Conservation (phyloP, 2,329 filamentous ascomycete species). For the Xylaria sp. region DNA sequence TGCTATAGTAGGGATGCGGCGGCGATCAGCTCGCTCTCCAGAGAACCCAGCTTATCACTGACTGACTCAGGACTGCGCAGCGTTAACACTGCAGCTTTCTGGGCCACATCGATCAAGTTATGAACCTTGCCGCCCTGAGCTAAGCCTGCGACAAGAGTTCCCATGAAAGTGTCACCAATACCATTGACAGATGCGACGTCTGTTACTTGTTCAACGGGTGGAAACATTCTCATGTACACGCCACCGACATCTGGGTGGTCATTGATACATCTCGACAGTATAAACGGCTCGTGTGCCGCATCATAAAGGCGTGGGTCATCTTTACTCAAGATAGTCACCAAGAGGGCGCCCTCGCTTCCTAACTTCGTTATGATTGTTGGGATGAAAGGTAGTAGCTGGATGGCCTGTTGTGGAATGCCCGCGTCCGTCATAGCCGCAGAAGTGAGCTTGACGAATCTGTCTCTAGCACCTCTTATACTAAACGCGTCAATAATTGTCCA, state of each 20-base stretch:
- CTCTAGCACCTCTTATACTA: slow-evolving; percentile 78
- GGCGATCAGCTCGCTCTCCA: slow-evolving; percentile 56
- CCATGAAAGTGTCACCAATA: slow-evolving; percentile 91
- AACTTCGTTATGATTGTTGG: slow-evolving; percentile 88
- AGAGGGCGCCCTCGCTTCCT: slow-evolving; percentile 77
- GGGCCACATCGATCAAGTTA: slow-evolving; percentile 80
- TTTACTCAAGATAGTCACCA: slow-evolving; percentile 76
- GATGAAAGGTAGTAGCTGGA: slow-evolving; percentile 89
- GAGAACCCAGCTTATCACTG: slow-evolving; percentile 62
- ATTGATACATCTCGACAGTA: slow-evolving; percentile 72
- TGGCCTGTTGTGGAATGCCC: slow-evolving; percentile 83
- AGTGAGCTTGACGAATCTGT: slow-evolving; percentile 77
- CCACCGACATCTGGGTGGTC: slow-evolving; percentile 71
- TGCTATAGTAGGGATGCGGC: slow-evolving; percentile 33
- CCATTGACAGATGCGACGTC: slow-evolving; percentile 92
- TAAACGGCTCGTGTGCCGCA: slow-evolving; percentile 72
- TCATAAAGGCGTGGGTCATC: slow-evolving; percentile 75
- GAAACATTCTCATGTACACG: slow-evolving; percentile 82
- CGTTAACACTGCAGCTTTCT: slow-evolving; percentile 82
- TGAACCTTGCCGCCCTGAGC: slow-evolving; percentile 67
- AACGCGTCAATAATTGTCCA: slow-evolving; percentile 83
- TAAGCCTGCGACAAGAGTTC: slow-evolving; percentile 83
- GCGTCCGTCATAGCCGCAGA: slow-evolving; percentile 75
- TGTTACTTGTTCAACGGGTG: slow-evolving; percentile 71
- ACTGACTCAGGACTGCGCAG: slow-evolving; percentile 81